Percentiles rank a stretch among this genome's conserved stretches.
phyloP scores from a whole-genome alignment of 2,329 filamentous ascomycete species.

The Cordyceps farinosa region DNA sequence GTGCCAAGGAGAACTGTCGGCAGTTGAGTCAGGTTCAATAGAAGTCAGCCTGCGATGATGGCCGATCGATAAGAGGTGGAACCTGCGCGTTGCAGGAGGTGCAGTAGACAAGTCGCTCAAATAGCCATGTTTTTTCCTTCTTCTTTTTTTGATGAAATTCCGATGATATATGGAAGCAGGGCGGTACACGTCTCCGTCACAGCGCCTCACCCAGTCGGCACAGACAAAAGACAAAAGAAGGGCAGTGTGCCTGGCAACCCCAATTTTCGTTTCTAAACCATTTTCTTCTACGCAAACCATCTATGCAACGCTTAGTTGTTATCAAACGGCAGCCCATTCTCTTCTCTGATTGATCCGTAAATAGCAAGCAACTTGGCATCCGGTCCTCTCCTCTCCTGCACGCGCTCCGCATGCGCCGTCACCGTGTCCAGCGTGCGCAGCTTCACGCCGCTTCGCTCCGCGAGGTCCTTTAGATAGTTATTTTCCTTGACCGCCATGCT shows the following conservation, averaged over 20 bases:
- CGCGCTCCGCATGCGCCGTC: background rate
- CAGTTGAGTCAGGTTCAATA: background rate
- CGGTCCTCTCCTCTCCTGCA: background rate
- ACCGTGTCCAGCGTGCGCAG: conserved; percentile 3
- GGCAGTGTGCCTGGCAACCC: too few relatives aligned
- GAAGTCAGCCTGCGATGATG: too few relatives aligned
- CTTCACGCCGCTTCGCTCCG: background rate
- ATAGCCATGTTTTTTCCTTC: background rate
- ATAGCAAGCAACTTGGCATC: conserved; percentile 9
- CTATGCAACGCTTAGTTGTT: background rate
- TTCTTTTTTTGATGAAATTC: background rate
- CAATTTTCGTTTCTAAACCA: too few relatives aligned
- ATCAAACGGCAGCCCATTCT: conserved; percentile 3
- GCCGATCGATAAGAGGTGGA: conserved; percentile 1
- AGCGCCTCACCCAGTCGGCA: too few relatives aligned
- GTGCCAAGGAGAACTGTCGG: background rate
- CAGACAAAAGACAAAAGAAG: too few relatives aligned
- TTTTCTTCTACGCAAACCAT: background rate
- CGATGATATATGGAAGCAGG: too few relatives aligned
- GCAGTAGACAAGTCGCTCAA: too few relatives aligned
- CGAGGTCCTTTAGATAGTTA: background rate
- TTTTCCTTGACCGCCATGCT: conserved; percentile 13
- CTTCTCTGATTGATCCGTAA: conserved; percentile 6
- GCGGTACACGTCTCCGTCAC: too few relatives aligned
- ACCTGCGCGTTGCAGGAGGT: background rate